Conservation (phyloP, 2,329 filamentous ascomycete species). For the Fusarium proliferatum region DNA sequence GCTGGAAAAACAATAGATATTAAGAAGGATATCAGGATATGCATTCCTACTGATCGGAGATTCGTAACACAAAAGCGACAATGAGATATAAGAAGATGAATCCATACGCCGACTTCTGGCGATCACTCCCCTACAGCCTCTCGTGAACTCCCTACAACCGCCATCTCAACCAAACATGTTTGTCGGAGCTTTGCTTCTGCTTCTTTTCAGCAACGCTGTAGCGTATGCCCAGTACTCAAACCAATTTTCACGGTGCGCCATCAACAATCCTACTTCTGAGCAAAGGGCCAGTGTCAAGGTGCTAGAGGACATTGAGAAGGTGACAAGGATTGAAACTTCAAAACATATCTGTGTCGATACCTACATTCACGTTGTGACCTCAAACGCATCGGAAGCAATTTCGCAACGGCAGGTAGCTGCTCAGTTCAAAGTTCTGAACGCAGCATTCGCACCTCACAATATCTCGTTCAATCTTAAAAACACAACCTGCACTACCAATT, state of each 20-base stretch:
- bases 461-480: neutral
- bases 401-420: neutral
- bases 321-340: neutral
- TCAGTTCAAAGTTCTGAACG: neutral
- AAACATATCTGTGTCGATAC: neutral
- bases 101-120: neutral
- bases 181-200: neutral
- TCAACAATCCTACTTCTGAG: neutral
- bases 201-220: neutral
- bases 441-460: neutral
- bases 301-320: neutral
- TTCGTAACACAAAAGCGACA: neutral
- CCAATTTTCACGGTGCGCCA: neutral
- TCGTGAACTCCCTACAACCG: too few relatives aligned
- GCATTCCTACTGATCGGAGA: neutral
- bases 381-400: neutral
- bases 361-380: neutral
- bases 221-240: neutral
- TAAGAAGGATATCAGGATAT: neutral
- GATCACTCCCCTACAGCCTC: rapidly evolving
- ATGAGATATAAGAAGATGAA: neutral
- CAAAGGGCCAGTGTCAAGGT: neutral
- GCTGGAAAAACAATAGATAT: neutral
- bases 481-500: neutral
- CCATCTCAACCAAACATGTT: neutral